Base-by-base conservation (phyloP, 495 filamentous ascomycete species). In the Astrocystis sublimbata region DNA sequence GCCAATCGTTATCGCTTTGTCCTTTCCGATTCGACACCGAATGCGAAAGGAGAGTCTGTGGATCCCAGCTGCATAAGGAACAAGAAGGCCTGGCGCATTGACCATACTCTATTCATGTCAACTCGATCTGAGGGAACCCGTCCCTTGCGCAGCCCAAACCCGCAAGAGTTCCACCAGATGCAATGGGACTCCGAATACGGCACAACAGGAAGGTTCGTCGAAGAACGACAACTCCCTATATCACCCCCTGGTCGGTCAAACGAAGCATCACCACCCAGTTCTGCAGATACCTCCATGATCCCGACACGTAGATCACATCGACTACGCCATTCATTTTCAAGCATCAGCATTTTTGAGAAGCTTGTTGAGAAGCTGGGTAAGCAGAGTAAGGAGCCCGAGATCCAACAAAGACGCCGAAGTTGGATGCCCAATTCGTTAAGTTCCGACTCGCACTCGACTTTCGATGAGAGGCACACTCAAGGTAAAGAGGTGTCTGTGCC, bases 1-100 rank as follows among this genome's bases (percentile, higher is more conserved):
- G 24, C 65, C 12, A 57, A 55, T 24, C 65, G 69, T 35, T 73
- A 73, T 61, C 63, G 63, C 17, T 71, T 70, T n/a, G 67, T 68
- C 21, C 65, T 71, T 15, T 71, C 69, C 13, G 71, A 73, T 19
- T 67, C 69, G 2, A 68, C 67, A 5, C 59, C 69, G 6, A 56
- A 63, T 21, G 21, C 42, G 8, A 49, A 65, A 9, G 41, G 65
- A 21, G 64, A 42, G 7, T 68, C 59, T 8, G 43, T 61, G 35
- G 65, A 67, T 35, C 59, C 65, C 4, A 70, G 71, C 35, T 69
- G 68, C 47, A 67, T 73, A 57, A 65, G 71, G 8, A 66, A 63
- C 21, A 58, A 67, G 8, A 73, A 73, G 61, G 60, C 67, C 23
- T 73, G 71, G 71, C 64, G 71, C 19, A 73, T 73, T 51, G 71